phyloP scores from a whole-genome alignment of 805 yeast species.

The Candida qinlingensis region DNA sequence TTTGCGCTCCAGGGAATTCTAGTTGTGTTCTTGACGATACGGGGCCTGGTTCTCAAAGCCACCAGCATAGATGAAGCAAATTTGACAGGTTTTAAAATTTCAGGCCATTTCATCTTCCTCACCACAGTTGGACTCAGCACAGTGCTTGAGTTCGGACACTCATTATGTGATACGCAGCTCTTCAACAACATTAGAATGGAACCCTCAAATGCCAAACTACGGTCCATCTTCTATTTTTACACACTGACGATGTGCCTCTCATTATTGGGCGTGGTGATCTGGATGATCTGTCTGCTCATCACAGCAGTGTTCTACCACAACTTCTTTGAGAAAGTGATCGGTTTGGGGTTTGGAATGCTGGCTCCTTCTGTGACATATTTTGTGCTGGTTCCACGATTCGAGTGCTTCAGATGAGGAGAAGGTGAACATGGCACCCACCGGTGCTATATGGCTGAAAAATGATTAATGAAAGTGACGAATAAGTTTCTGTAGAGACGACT shows the following conservation, averaged over 20 bases:
- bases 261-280: constrained; percentile 23
- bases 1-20: not conserved
- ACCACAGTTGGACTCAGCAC: constrained; percentile 6
- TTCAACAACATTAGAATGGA: not conserved
- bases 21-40: not conserved
- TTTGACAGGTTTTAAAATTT: constrained; percentile 6
- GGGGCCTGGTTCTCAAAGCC: not conserved
- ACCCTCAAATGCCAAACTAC: not conserved
- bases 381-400: not conserved
- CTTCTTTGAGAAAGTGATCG: constrained; percentile 64
- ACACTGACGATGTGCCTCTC: not conserved
- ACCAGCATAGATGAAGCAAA: constrained; percentile 3
- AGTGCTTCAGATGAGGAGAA: not conserved
- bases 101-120: constrained; percentile 7
- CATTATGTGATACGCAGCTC: constrained; percentile 1
- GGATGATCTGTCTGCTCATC: constrained; percentile 58
- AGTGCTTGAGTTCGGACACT: constrained; percentile 3
- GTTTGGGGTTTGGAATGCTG: constrained; percentile 50
- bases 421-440: no score
- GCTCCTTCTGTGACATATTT: constrained; percentile 33
- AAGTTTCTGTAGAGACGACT: no score
- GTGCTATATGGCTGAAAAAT: no score
- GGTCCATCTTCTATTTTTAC: not conserved
- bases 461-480: no score
- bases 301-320: constrained; percentile 86